A percentile compares a stretch with the other conserved stretches of the same genome.
These are phyloP conservation scores for Vanrija pseudolonga DNA, from an alignment of 1,284 basidiomycete genomes.

Conservation along the genomic window DNA sequence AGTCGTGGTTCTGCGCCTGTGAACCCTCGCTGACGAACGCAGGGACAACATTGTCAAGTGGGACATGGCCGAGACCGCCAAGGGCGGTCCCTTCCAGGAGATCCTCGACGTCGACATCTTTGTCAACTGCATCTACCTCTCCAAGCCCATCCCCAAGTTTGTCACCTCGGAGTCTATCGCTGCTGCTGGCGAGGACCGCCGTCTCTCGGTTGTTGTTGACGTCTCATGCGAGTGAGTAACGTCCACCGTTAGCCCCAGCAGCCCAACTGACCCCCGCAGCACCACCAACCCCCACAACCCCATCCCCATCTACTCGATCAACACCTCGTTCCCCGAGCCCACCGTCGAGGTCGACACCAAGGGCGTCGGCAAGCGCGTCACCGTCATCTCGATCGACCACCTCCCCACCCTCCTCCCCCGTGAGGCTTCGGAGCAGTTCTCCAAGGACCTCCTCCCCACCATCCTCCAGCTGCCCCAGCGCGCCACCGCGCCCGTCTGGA, in stretches of 20 bases:
- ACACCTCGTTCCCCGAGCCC: constrained; percentile 92
- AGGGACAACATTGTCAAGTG: constrained; percentile 95
- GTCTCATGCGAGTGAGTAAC: constrained; percentile 80
- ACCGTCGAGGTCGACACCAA: constrained; percentile 81
- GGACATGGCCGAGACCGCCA: constrained; percentile 95
- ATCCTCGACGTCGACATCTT: constrained; percentile 97
- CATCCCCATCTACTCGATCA: constrained; percentile 90
- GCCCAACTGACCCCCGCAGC: constrained; percentile 24
- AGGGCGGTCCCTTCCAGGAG: constrained; percentile 94
- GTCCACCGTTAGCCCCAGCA: background rate
- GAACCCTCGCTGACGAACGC: constrained; percentile 8
- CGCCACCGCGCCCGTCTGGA: constrained; percentile 73
- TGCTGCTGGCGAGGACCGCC: constrained; percentile 65
- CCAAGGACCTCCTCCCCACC: constrained; percentile 80
- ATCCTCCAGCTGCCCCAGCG: constrained; percentile 72
- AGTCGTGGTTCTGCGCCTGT: constrained; percentile 20
- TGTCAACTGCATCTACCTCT: constrained; percentile 99
- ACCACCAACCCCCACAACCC: constrained; percentile 99
- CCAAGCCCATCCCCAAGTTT: constrained; percentile 83
- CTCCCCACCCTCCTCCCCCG: constrained; percentile 86
- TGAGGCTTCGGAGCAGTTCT: constrained; percentile 97
- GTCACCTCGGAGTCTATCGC: constrained; percentile 70
- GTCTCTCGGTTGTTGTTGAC: constrained; percentile 84
- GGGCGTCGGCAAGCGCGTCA: constrained; percentile 57
- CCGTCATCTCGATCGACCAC: constrained; percentile 96